Conservation (phyloP, 2,329 filamentous ascomycete species). For the Stagonosporopsis cucurbitacearum region DNA sequence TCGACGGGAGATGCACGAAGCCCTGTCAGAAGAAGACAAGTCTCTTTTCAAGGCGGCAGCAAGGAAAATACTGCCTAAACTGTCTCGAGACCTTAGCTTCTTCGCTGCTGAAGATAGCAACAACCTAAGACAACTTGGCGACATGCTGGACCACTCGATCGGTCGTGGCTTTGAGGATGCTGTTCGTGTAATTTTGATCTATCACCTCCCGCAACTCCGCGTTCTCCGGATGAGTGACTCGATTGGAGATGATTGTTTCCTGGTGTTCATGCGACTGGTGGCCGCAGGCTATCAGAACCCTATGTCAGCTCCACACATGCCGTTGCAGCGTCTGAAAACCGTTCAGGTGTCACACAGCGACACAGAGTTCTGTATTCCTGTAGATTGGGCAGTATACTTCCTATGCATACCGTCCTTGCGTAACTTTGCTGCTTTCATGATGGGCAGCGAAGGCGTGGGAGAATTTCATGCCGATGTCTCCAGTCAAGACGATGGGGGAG, state of each 20-base stretch:
- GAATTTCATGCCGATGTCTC: not conserved
- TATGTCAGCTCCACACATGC: conserved; percentile 6
- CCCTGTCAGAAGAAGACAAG: conserved; percentile 11
- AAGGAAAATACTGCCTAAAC: conserved; percentile 5
- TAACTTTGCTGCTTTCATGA: conserved; percentile 17
- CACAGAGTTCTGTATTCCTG: conserved; percentile 6
- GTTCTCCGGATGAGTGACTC: conserved; percentile 18
- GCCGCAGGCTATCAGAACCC: conserved; percentile 18
- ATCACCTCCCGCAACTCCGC: conserved; percentile 12
- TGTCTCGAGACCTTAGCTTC: conserved; percentile 1
- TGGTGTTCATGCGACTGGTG: conserved; percentile 1
- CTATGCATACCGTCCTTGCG: conserved; percentile 21
- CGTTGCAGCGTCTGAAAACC: conserved; percentile 21
- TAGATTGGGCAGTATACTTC: conserved; percentile 21
- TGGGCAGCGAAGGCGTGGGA: conserved; percentile 11
- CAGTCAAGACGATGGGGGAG: not conserved
- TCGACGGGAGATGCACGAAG: conserved; percentile 4
- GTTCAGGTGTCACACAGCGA: conserved; percentile 19
- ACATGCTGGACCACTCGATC: not conserved
- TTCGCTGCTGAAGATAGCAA: not conserved
- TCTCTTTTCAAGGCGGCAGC: conserved; percentile 8
- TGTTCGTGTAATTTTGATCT: conserved; percentile 20
- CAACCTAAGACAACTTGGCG: not conserved
- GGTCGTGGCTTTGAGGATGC: not conserved
- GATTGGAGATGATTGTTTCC: not conserved